phyloP scores from a whole-genome alignment of 805 yeast genomes.

The Yamadazyma tumulicola region DNA sequence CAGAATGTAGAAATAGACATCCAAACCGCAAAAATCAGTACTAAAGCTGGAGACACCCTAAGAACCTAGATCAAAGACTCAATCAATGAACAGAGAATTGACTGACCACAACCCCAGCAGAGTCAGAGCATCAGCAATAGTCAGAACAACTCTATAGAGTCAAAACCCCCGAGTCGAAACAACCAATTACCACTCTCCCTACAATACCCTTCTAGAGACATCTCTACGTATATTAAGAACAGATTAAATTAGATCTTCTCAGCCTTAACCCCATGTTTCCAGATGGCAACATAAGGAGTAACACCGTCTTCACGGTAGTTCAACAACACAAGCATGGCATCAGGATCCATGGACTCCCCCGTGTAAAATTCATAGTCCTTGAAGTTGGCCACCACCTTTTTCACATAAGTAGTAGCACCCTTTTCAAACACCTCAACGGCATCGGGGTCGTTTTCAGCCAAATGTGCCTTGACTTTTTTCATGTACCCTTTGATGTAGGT shows the following conservation, averaged over 20 bases:
- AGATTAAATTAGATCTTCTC: constrained; percentile 93
- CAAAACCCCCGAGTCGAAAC: too few species aligned
- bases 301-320: constrained; percentile 99
- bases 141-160: too few species aligned
- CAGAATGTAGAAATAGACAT: too few species aligned
- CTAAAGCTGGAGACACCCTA: too few species aligned
- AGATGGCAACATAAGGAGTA: constrained; percentile 95
- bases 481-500: constrained; percentile 98
- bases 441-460: constrained; percentile 88
- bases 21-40: too few species aligned
- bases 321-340: constrained; percentile 94
- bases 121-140: too few species aligned
- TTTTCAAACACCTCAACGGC: constrained; percentile 86
- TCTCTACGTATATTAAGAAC: constrained; percentile 1
- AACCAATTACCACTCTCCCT: too few species aligned
- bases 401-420: constrained; percentile 95
- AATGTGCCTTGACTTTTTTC: constrained; percentile 90
- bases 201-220: too few species aligned
- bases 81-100: too few species aligned
- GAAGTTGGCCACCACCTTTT: constrained; percentile 93
- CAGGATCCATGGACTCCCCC: constrained; percentile 99
- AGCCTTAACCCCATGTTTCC: constrained; percentile 96
- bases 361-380: constrained; percentile 99
- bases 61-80: too few species aligned
- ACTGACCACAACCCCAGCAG: too few species aligned